Conservation (phyloP, 495 filamentous ascomycete genomes). For the Aspergillus sclerotioniger region DNA sequence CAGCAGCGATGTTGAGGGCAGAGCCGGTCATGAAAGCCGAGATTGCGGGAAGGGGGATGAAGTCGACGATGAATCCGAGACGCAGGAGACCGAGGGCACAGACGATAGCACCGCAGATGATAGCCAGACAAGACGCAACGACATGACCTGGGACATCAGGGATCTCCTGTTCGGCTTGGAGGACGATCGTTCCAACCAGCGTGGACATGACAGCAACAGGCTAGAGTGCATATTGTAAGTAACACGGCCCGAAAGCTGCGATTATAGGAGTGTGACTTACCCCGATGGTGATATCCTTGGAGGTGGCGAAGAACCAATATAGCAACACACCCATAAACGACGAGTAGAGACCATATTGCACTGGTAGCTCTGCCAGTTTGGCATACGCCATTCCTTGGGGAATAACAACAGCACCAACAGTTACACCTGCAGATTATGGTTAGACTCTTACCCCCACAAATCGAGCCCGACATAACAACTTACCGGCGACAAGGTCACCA, state of each 20-base stretch:
- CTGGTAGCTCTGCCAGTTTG: slow-evolving; percentile 69
- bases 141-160: slow-evolving; percentile 59
- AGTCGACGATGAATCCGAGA: slow-evolving; percentile 89
- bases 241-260: not conserved
- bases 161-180: slow-evolving; percentile 50
- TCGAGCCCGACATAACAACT: slow-evolving; percentile 21
- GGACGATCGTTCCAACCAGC: slow-evolving; percentile 76
- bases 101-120: slow-evolving; percentile 82
- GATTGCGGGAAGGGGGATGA: slow-evolving; percentile 89
- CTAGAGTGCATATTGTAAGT: slow-evolving; percentile 41
- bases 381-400: slow-evolving; percentile 99
- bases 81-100: slow-evolving; percentile 75
- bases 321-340: slow-evolving; percentile 96
- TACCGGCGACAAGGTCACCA: slow-evolving; percentile 89
- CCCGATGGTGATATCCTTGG: slow-evolving; percentile 99
- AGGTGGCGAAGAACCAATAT: slow-evolving; percentile 99
- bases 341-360: slow-evolving; percentile 89
- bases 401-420: slow-evolving; percentile 92
- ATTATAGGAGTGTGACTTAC: slow-evolving; percentile 50
- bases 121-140: slow-evolving; percentile 75
- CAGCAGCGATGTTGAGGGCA: slow-evolving; percentile 82
- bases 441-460: not conserved
- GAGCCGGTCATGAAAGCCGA: slow-evolving; percentile 98
- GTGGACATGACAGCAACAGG: slow-evolving; percentile 97
- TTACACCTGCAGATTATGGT: slow-evolving; percentile 60